Evolutionary conservation across 2,329 filamentous ascomycete species (phyloP), one percentile per base, ranked within the genome.

Genomic region (Keithomyces neogunnii): DNA sequence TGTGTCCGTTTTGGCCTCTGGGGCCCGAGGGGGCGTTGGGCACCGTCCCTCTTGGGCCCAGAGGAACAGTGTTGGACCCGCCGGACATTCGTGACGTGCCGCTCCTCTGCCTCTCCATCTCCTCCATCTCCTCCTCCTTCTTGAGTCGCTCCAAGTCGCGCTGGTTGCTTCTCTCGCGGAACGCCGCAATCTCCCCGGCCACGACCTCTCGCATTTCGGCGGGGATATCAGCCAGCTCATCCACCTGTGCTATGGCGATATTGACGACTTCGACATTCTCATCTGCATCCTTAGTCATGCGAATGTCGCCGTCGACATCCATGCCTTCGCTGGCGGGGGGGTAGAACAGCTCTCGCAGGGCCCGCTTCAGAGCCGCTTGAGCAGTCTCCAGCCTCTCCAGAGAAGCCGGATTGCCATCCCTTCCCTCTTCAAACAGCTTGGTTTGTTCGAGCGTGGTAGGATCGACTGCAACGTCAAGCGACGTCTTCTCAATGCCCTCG

Each of bases 181-280:
- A 99, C 0, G 91, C 88, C 0, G 89, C 85, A 61, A 99, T 99
- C 66, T 99, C 95, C 52, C 86, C 86, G 0, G 93, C 89, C 13
- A 99, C 93, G 0, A 89, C 91, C 65, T 95, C 93, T 29, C 93
- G 85, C 89, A 96, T 95, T 65, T 97, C 93, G 1, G 89, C 86
- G 0, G 93, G 93, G 46, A 99, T 96, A 62, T 99, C 93, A 26
- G 91, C 86, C 32, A 99, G 76, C 63, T 99, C 93, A 63, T 99
- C 95, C 56, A 99, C 93, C 49, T 87, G 81, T 1, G 85, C 84
- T 33, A 96, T 77, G 3, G 90, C 86, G 53, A 97, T 95, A 52
- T 91, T 96, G 57, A 95, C 85, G 39, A 96, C 85, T 67, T 96
- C 90, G 5, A 89, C 84, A 50, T 82, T 81, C 35, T 83, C 82